Percentiles rank a stretch among this genome's conserved stretches.
Conservation (phyloP, 768 basidiomycete species). For the Myochromella boudieri region DNA sequence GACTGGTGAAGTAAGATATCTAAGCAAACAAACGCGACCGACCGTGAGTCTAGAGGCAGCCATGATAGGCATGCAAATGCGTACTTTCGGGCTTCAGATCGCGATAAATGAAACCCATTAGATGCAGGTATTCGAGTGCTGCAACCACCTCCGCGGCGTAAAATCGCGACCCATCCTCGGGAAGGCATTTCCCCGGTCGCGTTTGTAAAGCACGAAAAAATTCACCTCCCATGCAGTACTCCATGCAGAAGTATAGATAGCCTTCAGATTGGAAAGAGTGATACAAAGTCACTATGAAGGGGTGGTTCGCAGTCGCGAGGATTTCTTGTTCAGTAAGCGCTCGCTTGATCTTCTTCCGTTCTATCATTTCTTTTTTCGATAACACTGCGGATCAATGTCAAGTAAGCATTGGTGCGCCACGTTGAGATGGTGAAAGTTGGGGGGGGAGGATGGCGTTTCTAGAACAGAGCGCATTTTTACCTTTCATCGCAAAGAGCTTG, state of each 20-base stretch:
- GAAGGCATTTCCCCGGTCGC: conserved; percentile 92
- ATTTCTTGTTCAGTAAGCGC: conserved; percentile 99
- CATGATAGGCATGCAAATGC: conserved; percentile 32
- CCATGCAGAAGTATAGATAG: conserved; percentile 98
- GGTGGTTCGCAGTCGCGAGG: conserved; percentile 96
- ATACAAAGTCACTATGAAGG: conserved; percentile 98
- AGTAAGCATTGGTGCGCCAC: conserved; percentile 35
- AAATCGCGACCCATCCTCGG: conserved; percentile 94
- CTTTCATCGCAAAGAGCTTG: conserved; percentile 99
- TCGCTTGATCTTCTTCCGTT: conserved; percentile 98
- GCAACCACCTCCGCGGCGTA: conserved; percentile 99
- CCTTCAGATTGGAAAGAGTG: conserved; percentile 99
- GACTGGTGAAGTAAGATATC: conserved; percentile 97
- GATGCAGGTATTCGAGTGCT: conserved; percentile 96
- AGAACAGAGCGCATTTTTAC: conserved; percentile 45
- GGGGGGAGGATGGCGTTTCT: conserved; percentile 21
- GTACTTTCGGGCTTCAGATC: conserved; percentile 99
- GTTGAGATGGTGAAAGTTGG: conserved; percentile 23
- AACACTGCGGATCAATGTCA: conserved; percentile 64
- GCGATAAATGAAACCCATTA: conserved; percentile 99
- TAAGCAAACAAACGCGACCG: conserved; percentile 29
- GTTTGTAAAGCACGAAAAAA: conserved; percentile 98
- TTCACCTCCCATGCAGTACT: conserved; percentile 99
- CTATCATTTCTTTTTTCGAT: conserved; percentile 99
- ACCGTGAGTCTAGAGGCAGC: conserved; percentile 5